phyloP scores from a whole-genome alignment of 78 protist species.

The Dictyostelium capitatum region DNA sequence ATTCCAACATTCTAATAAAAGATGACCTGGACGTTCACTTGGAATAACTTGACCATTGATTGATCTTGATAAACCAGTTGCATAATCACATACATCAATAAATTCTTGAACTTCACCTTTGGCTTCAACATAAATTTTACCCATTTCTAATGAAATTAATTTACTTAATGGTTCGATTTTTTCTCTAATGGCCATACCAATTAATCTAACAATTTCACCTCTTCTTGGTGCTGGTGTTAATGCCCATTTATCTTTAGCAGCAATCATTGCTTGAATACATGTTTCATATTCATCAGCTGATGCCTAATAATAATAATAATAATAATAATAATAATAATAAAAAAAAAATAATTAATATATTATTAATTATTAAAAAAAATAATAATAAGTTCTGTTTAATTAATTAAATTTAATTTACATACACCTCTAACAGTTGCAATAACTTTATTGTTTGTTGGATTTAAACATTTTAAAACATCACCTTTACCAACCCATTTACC shows the following conservation, averaged over 20 bases:
- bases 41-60: conserved; percentile 92
- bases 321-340: background rate
- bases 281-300: conserved; percentile 75
- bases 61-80: conserved; percentile 90
- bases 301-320: conserved; percentile 18
- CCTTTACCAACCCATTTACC: conserved; percentile 86
- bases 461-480: conserved; percentile 57
- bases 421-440: conserved; percentile 84
- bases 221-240: conserved; percentile 92
- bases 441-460: conserved; percentile 78
- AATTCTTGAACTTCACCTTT: conserved; percentile 96
- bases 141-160: conserved; percentile 94
- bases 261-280: conserved; percentile 72
- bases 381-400: background rate
- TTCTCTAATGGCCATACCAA: conserved; percentile 88
- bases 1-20: conserved; percentile 93
- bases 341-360: background rate
- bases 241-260: conserved; percentile 76
- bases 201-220: conserved; percentile 94
- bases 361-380: background rate
- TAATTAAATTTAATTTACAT: conserved; percentile 17
- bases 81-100: conserved; percentile 95
- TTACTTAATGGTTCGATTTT: conserved; percentile 84
- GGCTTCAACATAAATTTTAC: conserved; percentile 95
- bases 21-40: conserved; percentile 93